Percentiles rank a stretch among this genome's conserved stretches.
Evolutionary conservation across 352 stramenopile species (phyloP).

Genomic region (Albugo laibachii): DNA sequence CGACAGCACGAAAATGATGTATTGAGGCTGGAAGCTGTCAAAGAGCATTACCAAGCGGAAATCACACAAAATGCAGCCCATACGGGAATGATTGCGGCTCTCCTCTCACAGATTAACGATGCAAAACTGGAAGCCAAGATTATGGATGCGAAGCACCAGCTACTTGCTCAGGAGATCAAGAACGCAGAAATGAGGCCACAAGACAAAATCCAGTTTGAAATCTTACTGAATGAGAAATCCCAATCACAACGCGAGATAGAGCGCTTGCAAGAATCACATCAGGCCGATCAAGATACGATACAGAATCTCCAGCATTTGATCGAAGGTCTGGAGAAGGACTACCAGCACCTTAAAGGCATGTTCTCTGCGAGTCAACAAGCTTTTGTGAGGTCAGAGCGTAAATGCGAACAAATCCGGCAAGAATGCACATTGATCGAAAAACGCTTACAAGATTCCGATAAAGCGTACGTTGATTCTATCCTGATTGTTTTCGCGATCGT

Average conservation of each 20-base stretch:
- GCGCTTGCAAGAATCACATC: constrained; percentile 23
- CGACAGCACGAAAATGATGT: constrained; percentile 28
- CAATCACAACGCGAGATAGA: constrained; percentile 49
- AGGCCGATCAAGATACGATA: constrained; percentile 53
- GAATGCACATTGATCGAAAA: background rate
- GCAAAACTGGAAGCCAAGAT: constrained; percentile 36
- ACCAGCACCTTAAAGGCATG: constrained; percentile 63
- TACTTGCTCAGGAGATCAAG: constrained; percentile 44
- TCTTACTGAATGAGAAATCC: constrained; percentile 56
- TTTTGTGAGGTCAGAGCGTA: constrained; percentile 45
- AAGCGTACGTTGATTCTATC: background rate
- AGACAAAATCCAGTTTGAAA: constrained; percentile 62
- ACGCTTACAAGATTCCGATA: background rate
- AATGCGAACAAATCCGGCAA: constrained; percentile 43
- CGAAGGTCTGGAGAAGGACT: constrained; percentile 44
- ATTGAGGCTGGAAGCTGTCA: constrained; percentile 27
- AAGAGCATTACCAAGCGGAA: constrained; percentile 41
- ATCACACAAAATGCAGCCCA: constrained; percentile 18
- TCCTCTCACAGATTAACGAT: constrained; percentile 26
- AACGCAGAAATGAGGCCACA: constrained; percentile 57
- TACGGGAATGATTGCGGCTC: constrained; percentile 16
- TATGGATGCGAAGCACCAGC: constrained; percentile 41
- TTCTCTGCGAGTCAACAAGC: constrained; percentile 60
- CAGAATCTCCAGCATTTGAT: constrained; percentile 37
- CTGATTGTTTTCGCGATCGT: background rate